phyloP scores from a whole-genome alignment of 371 early-diverging fungal species.

The Mortierella sp. region DNA sequence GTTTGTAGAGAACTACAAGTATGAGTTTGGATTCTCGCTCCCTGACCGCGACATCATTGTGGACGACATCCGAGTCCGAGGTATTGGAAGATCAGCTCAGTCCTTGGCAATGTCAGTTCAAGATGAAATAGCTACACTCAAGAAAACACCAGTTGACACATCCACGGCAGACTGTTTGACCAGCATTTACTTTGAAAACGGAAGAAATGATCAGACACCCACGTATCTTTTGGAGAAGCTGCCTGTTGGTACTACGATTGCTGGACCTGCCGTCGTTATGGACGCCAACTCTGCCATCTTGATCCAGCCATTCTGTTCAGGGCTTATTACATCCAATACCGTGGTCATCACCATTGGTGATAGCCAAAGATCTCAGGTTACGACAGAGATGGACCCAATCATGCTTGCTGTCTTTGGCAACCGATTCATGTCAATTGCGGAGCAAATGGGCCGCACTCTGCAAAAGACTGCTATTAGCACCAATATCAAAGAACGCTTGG shows the following conservation, averaged over 20 bases:
- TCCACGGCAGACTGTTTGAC: slow-evolving; percentile 50
- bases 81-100: slow-evolving; percentile 75
- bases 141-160: slow-evolving; percentile 33
- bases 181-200: slow-evolving; percentile 86
- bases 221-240: slow-evolving; percentile 79
- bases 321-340: slow-evolving; percentile 81
- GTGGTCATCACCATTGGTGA: slow-evolving; percentile 79
- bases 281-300: slow-evolving; percentile 90
- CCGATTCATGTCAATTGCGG: slow-evolving; percentile 98
- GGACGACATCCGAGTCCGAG: slow-evolving; percentile 94
- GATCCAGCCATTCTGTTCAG: slow-evolving; percentile 85
- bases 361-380: slow-evolving; percentile 59
- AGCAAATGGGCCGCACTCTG: slow-evolving; percentile 96
- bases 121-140: slow-evolving; percentile 60
- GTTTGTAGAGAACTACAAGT: slow-evolving; percentile 80
- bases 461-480: slow-evolving; percentile 96
- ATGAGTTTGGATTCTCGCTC: slow-evolving; percentile 94
- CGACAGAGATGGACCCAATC: slow-evolving; percentile 83
- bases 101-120: slow-evolving; percentile 54
- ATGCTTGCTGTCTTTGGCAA: slow-evolving; percentile 93
- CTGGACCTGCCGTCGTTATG: slow-evolving; percentile 93
- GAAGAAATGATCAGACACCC: slow-evolving; percentile 78
- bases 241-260: slow-evolving; percentile 70
- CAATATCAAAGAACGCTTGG: slow-evolving; percentile 97
- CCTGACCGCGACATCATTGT: slow-evolving; percentile 85